phyloP scores from a whole-genome alignment of 2,329 filamentous ascomycete species.

The Sclerotiophoma versabilis region DNA sequence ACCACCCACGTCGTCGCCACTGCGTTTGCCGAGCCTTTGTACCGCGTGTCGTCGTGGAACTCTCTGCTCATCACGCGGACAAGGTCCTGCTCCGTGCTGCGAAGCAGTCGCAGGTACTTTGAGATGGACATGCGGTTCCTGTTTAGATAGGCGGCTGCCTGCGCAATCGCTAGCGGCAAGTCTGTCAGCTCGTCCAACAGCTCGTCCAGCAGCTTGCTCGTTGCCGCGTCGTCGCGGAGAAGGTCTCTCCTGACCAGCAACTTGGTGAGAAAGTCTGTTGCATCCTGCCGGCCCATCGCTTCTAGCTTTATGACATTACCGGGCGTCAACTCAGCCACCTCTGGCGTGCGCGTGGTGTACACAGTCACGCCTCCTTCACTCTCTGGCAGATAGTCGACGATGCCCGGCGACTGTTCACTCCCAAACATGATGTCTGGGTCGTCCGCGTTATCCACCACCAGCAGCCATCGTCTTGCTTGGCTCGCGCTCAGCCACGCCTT shows the following conservation, averaged over 20 bases:
- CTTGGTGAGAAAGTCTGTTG: slow-evolving; percentile 5
- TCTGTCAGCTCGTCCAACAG: slow-evolving; percentile 45
- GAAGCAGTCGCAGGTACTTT: slow-evolving; percentile 48
- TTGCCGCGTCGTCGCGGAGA: not conserved
- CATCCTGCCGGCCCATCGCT: slow-evolving; percentile 12
- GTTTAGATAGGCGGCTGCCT: slow-evolving; percentile 50
- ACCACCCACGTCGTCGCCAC: slow-evolving; percentile 54
- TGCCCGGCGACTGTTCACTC: slow-evolving; percentile 19
- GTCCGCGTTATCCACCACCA: slow-evolving; percentile 37
- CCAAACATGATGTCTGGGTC: slow-evolving; percentile 19
- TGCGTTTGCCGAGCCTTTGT: slow-evolving; percentile 46
- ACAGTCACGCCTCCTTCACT: slow-evolving; percentile 10
- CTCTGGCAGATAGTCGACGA: slow-evolving; percentile 21
- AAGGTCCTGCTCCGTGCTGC: slow-evolving; percentile 41
- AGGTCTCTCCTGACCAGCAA: not conserved
- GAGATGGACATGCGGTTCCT: slow-evolving; percentile 26
- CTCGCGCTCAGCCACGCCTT: slow-evolving; percentile 26
- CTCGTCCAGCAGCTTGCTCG: slow-evolving; percentile 7
- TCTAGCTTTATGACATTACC: slow-evolving; percentile 21
- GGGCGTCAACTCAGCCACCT: slow-evolving; percentile 16
- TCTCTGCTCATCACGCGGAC: slow-evolving; percentile 48
- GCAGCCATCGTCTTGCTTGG: slow-evolving; percentile 26
- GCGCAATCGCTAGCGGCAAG: slow-evolving; percentile 53
- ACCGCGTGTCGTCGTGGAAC: slow-evolving; percentile 50
- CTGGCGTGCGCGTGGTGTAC: slow-evolving; percentile 19